Percentiles rank a stretch among this genome's conserved stretches.
Evolutionary conservation across 2,329 filamentous ascomycete genomes (phyloP).

Genomic region (Proliferodiscus dingleyae): DNA sequence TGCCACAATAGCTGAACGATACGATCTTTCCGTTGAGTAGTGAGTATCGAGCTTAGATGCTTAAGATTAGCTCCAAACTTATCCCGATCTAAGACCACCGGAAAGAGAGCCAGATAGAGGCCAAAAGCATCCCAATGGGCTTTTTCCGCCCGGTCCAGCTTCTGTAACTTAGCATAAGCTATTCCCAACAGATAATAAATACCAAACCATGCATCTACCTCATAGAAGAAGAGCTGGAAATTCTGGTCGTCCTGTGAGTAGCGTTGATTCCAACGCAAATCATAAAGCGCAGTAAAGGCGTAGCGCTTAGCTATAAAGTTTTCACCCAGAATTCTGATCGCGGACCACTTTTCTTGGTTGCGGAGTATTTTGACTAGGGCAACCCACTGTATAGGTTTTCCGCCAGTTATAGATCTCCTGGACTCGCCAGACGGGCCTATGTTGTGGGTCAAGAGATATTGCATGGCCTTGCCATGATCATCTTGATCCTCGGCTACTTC

Average conservation of each 20-base stretch:
- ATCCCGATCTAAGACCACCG: too few species aligned
- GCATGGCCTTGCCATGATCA: too few species aligned
- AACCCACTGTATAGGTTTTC: not conserved
- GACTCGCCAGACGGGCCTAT: too few species aligned
- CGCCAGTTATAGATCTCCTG: not conserved
- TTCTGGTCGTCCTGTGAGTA: not conserved
- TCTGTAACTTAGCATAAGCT: not conserved
- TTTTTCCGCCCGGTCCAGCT: not conserved
- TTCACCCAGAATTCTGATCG: not conserved
- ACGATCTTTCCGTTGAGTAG: too few species aligned
- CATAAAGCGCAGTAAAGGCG: not conserved
- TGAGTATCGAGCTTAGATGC: too few species aligned
- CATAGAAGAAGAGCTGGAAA: not conserved
- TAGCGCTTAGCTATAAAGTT: too few species aligned
- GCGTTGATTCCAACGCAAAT: not conserved
- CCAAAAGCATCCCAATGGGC: not conserved
- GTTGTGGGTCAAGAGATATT: too few species aligned
- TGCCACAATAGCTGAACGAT: too few species aligned
- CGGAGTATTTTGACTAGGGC: not conserved
- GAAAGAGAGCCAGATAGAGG: not conserved
- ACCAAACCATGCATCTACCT: not conserved
- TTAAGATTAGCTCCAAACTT: too few species aligned
- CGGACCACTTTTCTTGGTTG: not conserved
- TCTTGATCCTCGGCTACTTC: too few species aligned
- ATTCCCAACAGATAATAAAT: not conserved